A percentile compares a stretch with the other conserved stretches of the same genome.
Evolutionary conservation across 805 yeast genomes (phyloP).

Genomic region (Candida orba): DNA sequence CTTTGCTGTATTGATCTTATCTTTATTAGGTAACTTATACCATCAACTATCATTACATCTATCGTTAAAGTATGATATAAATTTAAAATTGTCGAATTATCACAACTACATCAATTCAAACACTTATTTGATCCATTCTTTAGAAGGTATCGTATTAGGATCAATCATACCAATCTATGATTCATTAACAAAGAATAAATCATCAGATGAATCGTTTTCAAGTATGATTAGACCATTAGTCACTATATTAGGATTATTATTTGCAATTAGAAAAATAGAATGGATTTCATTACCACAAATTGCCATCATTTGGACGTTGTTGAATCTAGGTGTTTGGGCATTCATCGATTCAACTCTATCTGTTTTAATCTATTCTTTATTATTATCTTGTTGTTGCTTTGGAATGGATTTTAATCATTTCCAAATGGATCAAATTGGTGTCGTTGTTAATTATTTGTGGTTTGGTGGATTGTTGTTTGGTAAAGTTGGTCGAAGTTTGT

Average conservation of each 20-base stretch:
- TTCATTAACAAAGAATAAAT: not conserved
- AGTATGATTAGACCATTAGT: conserved; percentile 36
- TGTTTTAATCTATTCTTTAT: not conserved
- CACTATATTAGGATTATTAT: conserved; percentile 64
- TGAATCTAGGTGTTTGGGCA: conserved; percentile 63
- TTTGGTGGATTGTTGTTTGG: conserved; percentile 65
- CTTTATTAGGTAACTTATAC: conserved; percentile 5
- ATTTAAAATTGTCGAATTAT: not conserved
- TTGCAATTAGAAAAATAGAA: conserved; percentile 60
- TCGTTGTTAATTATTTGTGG: conserved; percentile 40
- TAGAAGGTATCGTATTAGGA: conserved; percentile 58
- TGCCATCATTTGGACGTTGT: conserved; percentile 51
- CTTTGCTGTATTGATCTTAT: not conserved
- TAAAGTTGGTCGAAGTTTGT: conserved; percentile 51
- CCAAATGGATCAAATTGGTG: conserved; percentile 3
- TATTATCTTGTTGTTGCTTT: conserved; percentile 37
- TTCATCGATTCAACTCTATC: conserved; percentile 42
- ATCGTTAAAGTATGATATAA: not conserved
- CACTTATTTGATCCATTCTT: conserved; percentile 23
- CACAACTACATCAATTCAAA: too few species aligned
- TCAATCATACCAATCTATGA: conserved; percentile 40
- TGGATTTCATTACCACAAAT: conserved; percentile 66
- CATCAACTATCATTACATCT: conserved; percentile 4
- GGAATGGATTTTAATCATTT: conserved; percentile 30
- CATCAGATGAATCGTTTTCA: not conserved